Evolutionary conservation across 2,329 filamentous ascomycete genomes (phyloP).

Genomic region (Trichoderma pleuroti): DNA sequence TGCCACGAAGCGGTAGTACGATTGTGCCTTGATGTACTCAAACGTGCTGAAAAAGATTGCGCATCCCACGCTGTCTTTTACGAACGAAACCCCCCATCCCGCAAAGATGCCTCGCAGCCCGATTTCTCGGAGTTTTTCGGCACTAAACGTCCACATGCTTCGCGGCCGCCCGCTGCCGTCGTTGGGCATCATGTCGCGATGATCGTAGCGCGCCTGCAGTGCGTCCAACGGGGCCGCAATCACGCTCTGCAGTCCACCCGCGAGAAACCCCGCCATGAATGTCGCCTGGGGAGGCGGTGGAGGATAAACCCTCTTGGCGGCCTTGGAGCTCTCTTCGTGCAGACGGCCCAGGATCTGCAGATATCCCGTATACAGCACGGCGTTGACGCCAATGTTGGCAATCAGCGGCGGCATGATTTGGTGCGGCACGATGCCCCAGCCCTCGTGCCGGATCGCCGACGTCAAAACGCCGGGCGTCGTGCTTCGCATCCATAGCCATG

Average conservation of each 20-base stretch:
- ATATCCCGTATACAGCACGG: conserved; percentile 72
- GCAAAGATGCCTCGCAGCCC: conserved; percentile 70
- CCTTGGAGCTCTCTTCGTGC: conserved; percentile 59
- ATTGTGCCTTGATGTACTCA: conserved; percentile 72
- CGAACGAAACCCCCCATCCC: conserved; percentile 64
- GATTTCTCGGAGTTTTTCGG: conserved; percentile 63
- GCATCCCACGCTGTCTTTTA: conserved; percentile 67
- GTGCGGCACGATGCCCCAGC: conserved; percentile 70
- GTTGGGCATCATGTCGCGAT: conserved; percentile 44
- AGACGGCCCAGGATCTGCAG: conserved; percentile 64
- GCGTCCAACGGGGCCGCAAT: conserved; percentile 73
- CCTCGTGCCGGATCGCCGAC: conserved; percentile 64
- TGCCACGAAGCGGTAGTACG: conserved; percentile 65
- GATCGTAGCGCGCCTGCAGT: conserved; percentile 69
- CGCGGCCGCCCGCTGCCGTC: conserved; percentile 43
- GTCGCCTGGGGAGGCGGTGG: conserved; percentile 61
- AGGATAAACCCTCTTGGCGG: conserved; percentile 63
- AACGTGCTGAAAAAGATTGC: conserved; percentile 73
- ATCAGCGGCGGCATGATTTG: conserved; percentile 73
- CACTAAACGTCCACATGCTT: conserved; percentile 71
- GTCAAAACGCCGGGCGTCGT: conserved; percentile 68
- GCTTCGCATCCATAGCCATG: conserved; percentile 53
- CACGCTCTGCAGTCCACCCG: conserved; percentile 66
- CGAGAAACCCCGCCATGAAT: conserved; percentile 66
- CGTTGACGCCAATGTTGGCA: conserved; percentile 70